Evolutionary conservation across 495 filamentous ascomycete genomes (phyloP), one percentile per base, ranked within the genome.

Genomic region (Aspergillus avenaceus): DNA sequence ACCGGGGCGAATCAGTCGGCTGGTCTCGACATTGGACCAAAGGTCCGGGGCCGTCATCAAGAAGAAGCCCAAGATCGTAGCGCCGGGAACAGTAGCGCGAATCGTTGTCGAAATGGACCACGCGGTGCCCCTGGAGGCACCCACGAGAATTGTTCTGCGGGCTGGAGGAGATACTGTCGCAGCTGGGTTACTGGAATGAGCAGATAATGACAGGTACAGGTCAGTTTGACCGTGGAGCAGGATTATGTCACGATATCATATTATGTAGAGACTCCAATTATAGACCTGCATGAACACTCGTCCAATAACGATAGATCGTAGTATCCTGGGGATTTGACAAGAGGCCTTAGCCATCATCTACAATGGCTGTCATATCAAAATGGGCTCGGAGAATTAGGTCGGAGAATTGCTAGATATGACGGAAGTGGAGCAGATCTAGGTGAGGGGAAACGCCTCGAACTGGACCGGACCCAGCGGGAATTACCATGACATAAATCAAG

Each of bases 11-110:
- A 85, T 97, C 40, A 75, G 75, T 50, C 73, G 77, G 48, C 72
- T 98, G 55, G 61, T 85, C 8, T 86, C 85, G 2, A 70, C 84
- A 12, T 61, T 96, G 47, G 89, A 96, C 64, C 95, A 93, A 66
- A 68, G 71, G 8, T 84, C 80, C 21, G 86, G 89, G 8, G 58
- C 53, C 2, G 70, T 84, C 26, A 63, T 79, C 31, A 95, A 95
- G 75, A 93, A 90, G 73, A 90, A 85, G 59, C 90, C 91, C 1
- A 84, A 85, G 63, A 78, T 95, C 54, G 79, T 96, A 37, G 79
- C 85, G 55, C 86, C 88, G 11, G 77, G 91, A 18, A 66, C 76
- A 38, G 69, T 90, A 69, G 80, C 87, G 51, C 77, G 78, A 47
- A 72, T 83, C 50, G 74, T 80, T 56, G 84, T 98, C 7, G 84